Base-by-base conservation (phyloP, 2,329 filamentous ascomycete species). In the Xylaria polymorpha region DNA sequence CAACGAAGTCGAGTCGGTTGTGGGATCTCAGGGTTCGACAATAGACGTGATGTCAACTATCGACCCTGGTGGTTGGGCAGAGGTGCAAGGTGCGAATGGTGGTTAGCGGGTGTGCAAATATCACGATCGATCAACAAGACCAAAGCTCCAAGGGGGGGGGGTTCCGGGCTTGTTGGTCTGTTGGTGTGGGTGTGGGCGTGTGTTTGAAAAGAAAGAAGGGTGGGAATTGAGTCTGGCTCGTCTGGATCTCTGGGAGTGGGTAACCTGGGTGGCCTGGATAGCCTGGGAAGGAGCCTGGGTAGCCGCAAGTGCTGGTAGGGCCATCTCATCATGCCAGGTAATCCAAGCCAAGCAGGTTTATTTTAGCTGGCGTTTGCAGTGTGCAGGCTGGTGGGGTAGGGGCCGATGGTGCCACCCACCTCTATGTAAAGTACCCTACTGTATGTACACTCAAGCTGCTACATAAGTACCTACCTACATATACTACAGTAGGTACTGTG, bases 31-130 rank as follows among this genome's bases (percentile, higher is more conserved):
- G 72, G 67, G 69, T 71, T 68, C 66, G 66, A 75, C 67, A 72
- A 75, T 73, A 73, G 74, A 76, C 74, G 74, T 77, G 75, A 77
- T 77, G 75, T 77, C 75, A 76, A 76, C 57, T 35, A 37, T 62
- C 66, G 61, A 64, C 76, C 75, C 74, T 74, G 74, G 75, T 72
- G 72, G 74, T 76, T 75, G 75, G 73, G 72, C 68, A 76, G 74
- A 74, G 72, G 68, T 68, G 66, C 67, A 71, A 74, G 66, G 68
- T 66, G 62, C 68, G 62, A 67, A 73, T 67, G 70, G 48, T 62
- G 46, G 59, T 64, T 75, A 72, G 72, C 75, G 76, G 76, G 76
- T 77, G 76, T 77, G 76, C 67, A 77, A 75, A 77, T 77, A 77
- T 77, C 76, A 77, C 71, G 70, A 74, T 74, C 72, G 73, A 75